phyloP scores from a whole-genome alignment of 129 eudicot species.

The Heracleum sosnowskyi region DNA sequence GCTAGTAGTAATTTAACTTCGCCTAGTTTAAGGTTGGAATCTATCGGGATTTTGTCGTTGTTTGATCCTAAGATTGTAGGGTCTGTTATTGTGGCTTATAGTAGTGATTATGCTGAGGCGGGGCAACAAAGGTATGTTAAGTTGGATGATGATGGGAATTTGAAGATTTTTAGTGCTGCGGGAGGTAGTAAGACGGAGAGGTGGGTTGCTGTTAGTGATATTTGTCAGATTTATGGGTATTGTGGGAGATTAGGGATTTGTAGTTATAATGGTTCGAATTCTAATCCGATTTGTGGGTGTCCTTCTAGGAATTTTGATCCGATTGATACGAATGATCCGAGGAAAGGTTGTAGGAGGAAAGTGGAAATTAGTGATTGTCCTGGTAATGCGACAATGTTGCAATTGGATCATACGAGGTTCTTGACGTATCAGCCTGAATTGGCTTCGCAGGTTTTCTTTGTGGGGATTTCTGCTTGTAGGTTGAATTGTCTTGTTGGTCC shows the following conservation, averaged over 20 bases:
- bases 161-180: constrained; percentile 62
- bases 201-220: constrained; percentile 89
- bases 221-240: constrained; percentile 70
- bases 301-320: constrained; percentile 72
- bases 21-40: constrained; percentile 42
- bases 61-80: constrained; percentile 30
- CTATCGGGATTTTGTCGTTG: constrained; percentile 55
- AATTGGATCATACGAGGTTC: constrained; percentile 49
- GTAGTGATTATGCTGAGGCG: constrained; percentile 75
- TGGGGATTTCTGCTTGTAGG: constrained; percentile 63
- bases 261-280: constrained; percentile 66
- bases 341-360: constrained; percentile 72
- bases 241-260: constrained; percentile 87
- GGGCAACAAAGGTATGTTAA: constrained; percentile 50
- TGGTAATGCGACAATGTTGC: constrained; percentile 51
- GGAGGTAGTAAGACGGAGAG: constrained; percentile 36
- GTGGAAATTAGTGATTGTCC: constrained; percentile 56
- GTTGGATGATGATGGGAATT: constrained; percentile 71
- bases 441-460: constrained; percentile 37
- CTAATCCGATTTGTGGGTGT: constrained; percentile 50
- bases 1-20: constrained; percentile 32
- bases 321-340: constrained; percentile 36
- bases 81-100: constrained; percentile 43
- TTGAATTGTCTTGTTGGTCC: constrained; percentile 53
- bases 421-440: constrained; percentile 63